Conservation (phyloP, 2,329 filamentous ascomycete species). For the Rhynchosporium graminicola region DNA sequence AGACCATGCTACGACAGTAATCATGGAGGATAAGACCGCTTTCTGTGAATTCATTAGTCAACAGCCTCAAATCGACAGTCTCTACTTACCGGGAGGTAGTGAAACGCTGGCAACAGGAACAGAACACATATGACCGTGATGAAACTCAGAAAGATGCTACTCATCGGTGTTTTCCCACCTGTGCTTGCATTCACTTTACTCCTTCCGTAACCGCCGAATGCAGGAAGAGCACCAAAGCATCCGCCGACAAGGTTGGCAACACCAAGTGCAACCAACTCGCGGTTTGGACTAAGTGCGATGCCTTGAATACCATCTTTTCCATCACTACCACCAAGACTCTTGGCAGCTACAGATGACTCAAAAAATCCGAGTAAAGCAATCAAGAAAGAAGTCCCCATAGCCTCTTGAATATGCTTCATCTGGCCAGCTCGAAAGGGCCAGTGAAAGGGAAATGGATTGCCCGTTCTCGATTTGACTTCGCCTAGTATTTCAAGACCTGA, state of each 20-base stretch:
- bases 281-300: conserved; percentile 84
- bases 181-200: conserved; percentile 95
- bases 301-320: conserved; percentile 68
- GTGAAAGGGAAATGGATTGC: conserved; percentile 74
- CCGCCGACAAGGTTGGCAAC: conserved; percentile 88
- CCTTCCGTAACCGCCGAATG: conserved; percentile 93
- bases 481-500: conserved; percentile 83
- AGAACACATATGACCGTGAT: conserved; percentile 80
- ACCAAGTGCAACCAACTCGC: conserved; percentile 89
- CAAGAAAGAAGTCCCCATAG: conserved; percentile 87
- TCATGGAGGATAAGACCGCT: conserved; percentile 90
- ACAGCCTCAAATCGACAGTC: conserved; percentile 18
- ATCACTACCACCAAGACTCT: conserved; percentile 70
- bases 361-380: conserved; percentile 98
- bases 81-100: conserved; percentile 82
- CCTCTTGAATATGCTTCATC: conserved; percentile 79
- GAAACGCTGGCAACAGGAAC: conserved; percentile 87
- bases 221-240: conserved; percentile 88
- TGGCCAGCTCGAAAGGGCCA: conserved; percentile 80
- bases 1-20: conserved; percentile 91
- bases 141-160: conserved; percentile 80
- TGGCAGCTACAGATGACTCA: conserved; percentile 93
- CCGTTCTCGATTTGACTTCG: conserved; percentile 71
- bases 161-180: conserved; percentile 91
- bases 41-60: conserved; percentile 57